phyloP scores from a whole-genome alignment of 352 stramenopile genomes.

The Phytophthora sp. region DNA sequence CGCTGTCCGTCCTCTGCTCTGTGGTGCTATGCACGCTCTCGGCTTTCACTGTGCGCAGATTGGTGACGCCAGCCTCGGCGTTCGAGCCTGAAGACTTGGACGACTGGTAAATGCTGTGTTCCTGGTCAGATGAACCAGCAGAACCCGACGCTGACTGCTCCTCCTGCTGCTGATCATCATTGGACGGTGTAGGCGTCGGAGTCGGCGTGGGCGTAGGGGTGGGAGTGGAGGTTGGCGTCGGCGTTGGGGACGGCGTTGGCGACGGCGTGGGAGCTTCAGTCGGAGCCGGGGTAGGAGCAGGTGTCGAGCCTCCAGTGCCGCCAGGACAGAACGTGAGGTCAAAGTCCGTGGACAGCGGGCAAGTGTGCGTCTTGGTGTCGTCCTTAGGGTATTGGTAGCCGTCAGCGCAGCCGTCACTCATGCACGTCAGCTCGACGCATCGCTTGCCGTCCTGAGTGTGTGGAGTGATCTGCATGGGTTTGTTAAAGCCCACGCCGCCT shows the following conservation, averaged over 20 bases:
- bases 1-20: constrained; percentile 6
- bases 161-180: constrained; percentile 3
- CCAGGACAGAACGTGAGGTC: constrained; percentile 70
- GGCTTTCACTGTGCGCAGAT: constrained; percentile 27
- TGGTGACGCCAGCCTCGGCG: constrained; percentile 20
- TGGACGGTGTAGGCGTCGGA: constrained; percentile 12
- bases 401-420: constrained; percentile 58
- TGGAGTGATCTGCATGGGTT: constrained; percentile 67
- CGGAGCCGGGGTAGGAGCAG: constrained; percentile 33
- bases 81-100: constrained; percentile 28
- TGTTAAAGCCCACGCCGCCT: constrained; percentile 69
- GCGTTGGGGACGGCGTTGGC: constrained; percentile 38
- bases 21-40: constrained; percentile 17
- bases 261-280: constrained; percentile 34
- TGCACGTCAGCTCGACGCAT: constrained; percentile 61
- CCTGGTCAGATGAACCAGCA: constrained; percentile 18
- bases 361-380: constrained; percentile 75
- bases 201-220: constrained; percentile 36
- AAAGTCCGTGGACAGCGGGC: constrained; percentile 52
- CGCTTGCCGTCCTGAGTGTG: constrained; percentile 38
- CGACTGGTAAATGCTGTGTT: constrained; percentile 3
- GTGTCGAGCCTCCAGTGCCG: constrained; percentile 35
- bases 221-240: constrained; percentile 43
- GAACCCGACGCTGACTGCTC: constrained; percentile 23
- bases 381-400: constrained; percentile 75